Evolutionary conservation across 2,329 filamentous ascomycete genomes (phyloP), one percentile per base, ranked within the genome.

Genomic region (Colletotrichum filicis): DNA sequence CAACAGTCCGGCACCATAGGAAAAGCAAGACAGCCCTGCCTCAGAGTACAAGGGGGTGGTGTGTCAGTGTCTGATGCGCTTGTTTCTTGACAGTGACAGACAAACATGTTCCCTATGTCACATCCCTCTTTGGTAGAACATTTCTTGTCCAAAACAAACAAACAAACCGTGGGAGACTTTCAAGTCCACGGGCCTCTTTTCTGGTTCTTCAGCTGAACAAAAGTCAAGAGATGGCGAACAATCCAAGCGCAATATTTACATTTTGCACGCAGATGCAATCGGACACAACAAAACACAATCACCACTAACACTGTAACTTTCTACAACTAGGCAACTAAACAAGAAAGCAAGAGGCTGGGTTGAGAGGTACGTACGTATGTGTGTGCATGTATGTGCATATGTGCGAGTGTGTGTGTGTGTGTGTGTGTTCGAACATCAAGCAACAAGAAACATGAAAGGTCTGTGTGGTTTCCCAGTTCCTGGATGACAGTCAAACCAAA

Each of bases 1-100:
- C 60, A 30, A 16, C n/a, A 24, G 26, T 12, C 28, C 46, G 60
- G 60, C 42, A 24, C 60, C 60, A 24, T 53, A 19, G 60, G 7
- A 19, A 35, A 63, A 63, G 60, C 60, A 52, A 52, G 60, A 24
- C 42, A 63, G 60, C 60, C 42, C 42, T 49, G 60, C 49, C 46
- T 26, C 26, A 63, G 49, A n/a, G 60, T 19, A 30, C 19, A 16
- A 22, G 24, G 35, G 22, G 22, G 24, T 46, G 32, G 37, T 42
- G 14, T 28, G 24, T 24, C 35, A 19, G 32, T 19, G 5, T 35
- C 32, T 35, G 4, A 35, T 35, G 32, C 32, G 11, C 22, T 24
- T 6, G 24, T 30, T 19, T 19, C 37, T 42, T 42, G 14, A 8
- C 16, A 49, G 42, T n/a, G 42, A 42, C 37, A 42, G 37, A 42